Evolutionary conservation across 176 grass and related monocot genomes (phyloP).

Genomic region (Aegilops bicornis): DNA sequence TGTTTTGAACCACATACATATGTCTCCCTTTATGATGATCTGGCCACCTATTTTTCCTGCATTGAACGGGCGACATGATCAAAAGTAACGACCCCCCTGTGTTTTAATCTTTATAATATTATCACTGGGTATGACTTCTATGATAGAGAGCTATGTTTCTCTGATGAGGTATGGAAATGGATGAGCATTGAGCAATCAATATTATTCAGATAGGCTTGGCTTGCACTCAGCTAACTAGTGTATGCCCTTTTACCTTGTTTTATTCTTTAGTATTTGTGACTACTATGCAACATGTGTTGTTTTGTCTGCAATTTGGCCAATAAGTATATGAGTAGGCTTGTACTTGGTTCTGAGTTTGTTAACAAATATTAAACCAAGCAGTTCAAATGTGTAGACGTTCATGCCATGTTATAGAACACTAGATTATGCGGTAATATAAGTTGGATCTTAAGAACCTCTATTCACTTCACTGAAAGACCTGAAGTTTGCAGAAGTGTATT

Average conservation of each 20-base stretch:
- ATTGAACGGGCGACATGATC: too few relatives aligned
- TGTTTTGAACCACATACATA: too few relatives aligned
- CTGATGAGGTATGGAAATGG: neutral
- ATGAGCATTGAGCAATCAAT: neutral
- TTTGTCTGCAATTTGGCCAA: too few relatives aligned
- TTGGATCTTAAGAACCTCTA: neutral
- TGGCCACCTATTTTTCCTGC: neutral
- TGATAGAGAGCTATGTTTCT: neutral
- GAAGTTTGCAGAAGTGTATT: neutral
- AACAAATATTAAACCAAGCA: too few relatives aligned
- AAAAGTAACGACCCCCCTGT: too few relatives aligned
- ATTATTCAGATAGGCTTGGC: neutral
- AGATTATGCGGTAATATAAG: neutral
- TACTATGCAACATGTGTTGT: too few relatives aligned
- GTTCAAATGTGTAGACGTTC: neutral
- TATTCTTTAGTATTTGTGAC: neutral
- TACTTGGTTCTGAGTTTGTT: too few relatives aligned
- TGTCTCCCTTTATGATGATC: neutral
- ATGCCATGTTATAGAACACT: neutral
- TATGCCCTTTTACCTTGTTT: neutral
- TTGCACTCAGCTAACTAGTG: neutral
- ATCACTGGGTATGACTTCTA: neutral
- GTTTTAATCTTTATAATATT: neutral
- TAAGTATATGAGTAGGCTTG: too few relatives aligned
- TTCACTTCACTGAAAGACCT: neutral